Evolutionary conservation across 805 yeast species (phyloP), one percentile per base, ranked within the genome.

Genomic region (Suhomyces vadensis): DNA sequence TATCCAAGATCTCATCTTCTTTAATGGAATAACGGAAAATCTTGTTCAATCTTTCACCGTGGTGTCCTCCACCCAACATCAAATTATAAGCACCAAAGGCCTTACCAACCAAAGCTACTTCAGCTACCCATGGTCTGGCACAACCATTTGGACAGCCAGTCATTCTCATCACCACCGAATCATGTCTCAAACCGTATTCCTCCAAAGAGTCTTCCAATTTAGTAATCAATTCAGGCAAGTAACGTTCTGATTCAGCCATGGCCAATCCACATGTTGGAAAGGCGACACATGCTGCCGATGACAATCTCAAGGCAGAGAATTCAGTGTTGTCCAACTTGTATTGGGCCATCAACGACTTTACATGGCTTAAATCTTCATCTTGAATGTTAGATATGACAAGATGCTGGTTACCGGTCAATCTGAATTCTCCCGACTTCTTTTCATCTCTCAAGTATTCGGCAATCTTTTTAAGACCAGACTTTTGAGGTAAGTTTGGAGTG

Each of bases 91-190:
- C 90, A 41, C 95, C 96, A 51, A 78, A 82, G 0, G 98, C 97
- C 65, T 92, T 92, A 65, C 98, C 98, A 46, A 92, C 95, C 47
- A 90, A 76, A 0, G 97, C 98, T 46, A 92, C 82, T 66, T 92
- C 98, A 4, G 97, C 98, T 41, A 92, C 71, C 97, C 97, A 92
- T 22, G 98, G 98, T 67, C 98, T 83, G 19, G 98, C 94, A 75
- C 98, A 92, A 54, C 98, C 98, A 65, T 92, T 92, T 43, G 97
- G 97, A 77, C 98, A 92, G 45, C 98, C 98, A 23, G 97, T 92
- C 97, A 92, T 91, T 74, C 98, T 82, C 95, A 92, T 86, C 19
- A 90, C 96, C 53, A 92, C 78, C 6, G 96, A 83, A 67, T 92
- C 98, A 58, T 90, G 96, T 61, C 96, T 85, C 56, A 92, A 78